These are phyloP conservation scores for Priceomyces fermenticarens DNA, from an alignment of 805 yeast species.

Conservation along the genomic window DNA sequence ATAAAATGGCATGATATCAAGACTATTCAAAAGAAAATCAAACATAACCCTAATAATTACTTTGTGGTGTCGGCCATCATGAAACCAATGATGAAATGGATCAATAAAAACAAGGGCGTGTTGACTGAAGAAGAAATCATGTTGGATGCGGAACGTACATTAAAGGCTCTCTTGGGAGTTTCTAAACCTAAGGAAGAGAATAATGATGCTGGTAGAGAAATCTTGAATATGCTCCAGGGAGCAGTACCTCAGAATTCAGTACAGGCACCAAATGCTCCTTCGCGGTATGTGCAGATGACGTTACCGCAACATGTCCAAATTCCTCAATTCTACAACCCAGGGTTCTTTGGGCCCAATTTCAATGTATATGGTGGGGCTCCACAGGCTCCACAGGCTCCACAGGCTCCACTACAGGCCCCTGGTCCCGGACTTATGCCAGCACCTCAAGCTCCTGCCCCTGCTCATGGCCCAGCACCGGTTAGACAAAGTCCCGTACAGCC, in stretches of 20 bases:
- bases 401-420: slow-evolving; percentile 11
- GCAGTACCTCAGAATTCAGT: slow-evolving; percentile 14
- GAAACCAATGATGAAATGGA: slow-evolving; percentile 53
- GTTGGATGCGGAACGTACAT: slow-evolving; percentile 58
- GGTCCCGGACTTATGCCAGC: too few species aligned
- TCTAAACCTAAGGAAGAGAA: slow-evolving; percentile 29
- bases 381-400: too few species aligned
- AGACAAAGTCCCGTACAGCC: slow-evolving; percentile 6
- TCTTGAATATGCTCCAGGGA: slow-evolving; percentile 57
- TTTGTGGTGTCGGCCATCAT: slow-evolving; percentile 49
- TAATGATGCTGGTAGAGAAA: slow-evolving; percentile 73
- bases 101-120: slow-evolving; percentile 48
- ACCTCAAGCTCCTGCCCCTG: slow-evolving; percentile 11
- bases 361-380: slow-evolving; percentile 2
- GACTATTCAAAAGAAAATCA: slow-evolving; percentile 35
- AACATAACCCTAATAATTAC: slow-evolving; percentile 34
- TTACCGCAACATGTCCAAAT: slow-evolving; percentile 31
- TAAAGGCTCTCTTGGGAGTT: slow-evolving; percentile 64
- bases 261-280: slow-evolving; percentile 4
- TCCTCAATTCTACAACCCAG: slow-evolving; percentile 14
- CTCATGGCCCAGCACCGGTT: slow-evolving; percentile 6
- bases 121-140: slow-evolving; percentile 58
- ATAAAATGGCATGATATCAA: slow-evolving; percentile 76
- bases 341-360: slow-evolving; percentile 5
- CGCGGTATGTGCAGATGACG: slow-evolving; percentile 18